Conservation (phyloP, 495 filamentous ascomycete genomes). For the Baudoinia panamericana region DNA sequence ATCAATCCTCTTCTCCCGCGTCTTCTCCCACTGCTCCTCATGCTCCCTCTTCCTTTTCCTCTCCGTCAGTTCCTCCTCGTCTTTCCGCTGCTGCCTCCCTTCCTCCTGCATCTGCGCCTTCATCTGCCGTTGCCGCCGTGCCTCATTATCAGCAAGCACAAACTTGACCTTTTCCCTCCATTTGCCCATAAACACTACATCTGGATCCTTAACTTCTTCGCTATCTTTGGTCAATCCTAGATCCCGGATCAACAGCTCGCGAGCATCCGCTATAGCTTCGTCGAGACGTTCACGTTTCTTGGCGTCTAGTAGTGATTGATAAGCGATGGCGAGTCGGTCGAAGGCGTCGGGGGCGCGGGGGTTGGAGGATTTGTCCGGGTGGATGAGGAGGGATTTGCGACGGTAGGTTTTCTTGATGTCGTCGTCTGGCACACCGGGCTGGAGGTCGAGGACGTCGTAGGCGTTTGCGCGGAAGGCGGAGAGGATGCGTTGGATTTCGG, state of each 20-base stretch:
- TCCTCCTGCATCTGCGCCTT: conserved; percentile 97
- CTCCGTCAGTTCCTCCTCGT: conserved; percentile 73
- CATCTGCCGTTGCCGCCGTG: conserved; percentile 65
- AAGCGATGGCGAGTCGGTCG: conserved; percentile 89
- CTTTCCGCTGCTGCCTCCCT: conserved; percentile 74
- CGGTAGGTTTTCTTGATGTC: conserved; percentile 93
- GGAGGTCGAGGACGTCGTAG: conserved; percentile 90
- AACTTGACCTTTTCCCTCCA: conserved; percentile 87
- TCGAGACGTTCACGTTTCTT: conserved; percentile 76
- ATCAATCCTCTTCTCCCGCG: conserved; percentile 76
- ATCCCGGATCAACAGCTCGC: conserved; percentile 84
- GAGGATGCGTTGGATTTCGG: conserved; percentile 88
- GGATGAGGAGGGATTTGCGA: conserved; percentile 93
- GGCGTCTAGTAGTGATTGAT: conserved; percentile 83
- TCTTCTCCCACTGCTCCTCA: conserved; percentile 88
- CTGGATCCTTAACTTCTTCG: conserved; percentile 60
- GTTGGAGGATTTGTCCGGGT: conserved; percentile 95
- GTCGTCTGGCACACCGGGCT: conserved; percentile 85
- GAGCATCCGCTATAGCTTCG: conserved; percentile 90
- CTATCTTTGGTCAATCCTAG: conserved; percentile 84
- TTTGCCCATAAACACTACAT: conserved; percentile 56
- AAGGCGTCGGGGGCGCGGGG: conserved; percentile 87
- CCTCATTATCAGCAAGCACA: conserved; percentile 88
- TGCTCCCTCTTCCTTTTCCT: conserved; percentile 88
- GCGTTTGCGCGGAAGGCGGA: conserved; percentile 83